phyloP scores from a whole-genome alignment of 2,329 filamentous ascomycete genomes.

The Cladosporium cucumerinum region DNA sequence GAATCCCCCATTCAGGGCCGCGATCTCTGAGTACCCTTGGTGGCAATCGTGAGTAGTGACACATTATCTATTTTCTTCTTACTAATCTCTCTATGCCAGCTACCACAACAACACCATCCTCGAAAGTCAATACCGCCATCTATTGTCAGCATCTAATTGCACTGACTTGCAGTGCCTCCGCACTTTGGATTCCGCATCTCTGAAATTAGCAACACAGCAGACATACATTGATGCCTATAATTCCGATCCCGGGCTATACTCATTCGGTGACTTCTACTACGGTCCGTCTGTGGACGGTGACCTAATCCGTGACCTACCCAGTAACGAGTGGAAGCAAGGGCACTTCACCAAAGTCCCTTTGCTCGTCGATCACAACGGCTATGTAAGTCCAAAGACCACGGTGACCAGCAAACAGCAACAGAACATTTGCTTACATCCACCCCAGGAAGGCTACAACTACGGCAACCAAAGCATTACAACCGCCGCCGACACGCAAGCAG shows the following conservation, averaged over 20 bases:
- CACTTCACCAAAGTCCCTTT: conserved; percentile 37
- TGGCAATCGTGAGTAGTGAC: conserved; percentile 35
- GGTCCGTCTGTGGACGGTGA: conserved; percentile 41
- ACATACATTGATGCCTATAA: conserved; percentile 19
- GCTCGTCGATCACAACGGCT: conserved; percentile 36
- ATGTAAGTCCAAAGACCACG: conserved; percentile 17
- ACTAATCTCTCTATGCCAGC: no score
- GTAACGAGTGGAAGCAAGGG: conserved; percentile 33
- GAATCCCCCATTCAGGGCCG: conserved; percentile 42
- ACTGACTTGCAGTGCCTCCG: conserved; percentile 32
- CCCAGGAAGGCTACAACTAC: conserved; percentile 37
- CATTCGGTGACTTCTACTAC: conserved; percentile 42
- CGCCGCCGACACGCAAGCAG: conserved; percentile 29
- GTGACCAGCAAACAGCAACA: background rate
- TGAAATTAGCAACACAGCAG: conserved; percentile 25
- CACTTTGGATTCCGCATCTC: conserved; percentile 13
- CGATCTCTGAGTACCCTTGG: conserved; percentile 39
- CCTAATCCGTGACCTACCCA: conserved; percentile 38
- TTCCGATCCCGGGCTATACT: conserved; percentile 15
- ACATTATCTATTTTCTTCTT: no score
- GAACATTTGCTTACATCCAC: background rate
- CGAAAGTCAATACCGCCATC: conserved; percentile 20
- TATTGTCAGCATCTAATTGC: conserved; percentile 32
- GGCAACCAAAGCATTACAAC: conserved; percentile 32
- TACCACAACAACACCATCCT: conserved; percentile 22